Conservation (phyloP, 768 basidiomycete genomes). For the Suillus weaverae region DNA sequence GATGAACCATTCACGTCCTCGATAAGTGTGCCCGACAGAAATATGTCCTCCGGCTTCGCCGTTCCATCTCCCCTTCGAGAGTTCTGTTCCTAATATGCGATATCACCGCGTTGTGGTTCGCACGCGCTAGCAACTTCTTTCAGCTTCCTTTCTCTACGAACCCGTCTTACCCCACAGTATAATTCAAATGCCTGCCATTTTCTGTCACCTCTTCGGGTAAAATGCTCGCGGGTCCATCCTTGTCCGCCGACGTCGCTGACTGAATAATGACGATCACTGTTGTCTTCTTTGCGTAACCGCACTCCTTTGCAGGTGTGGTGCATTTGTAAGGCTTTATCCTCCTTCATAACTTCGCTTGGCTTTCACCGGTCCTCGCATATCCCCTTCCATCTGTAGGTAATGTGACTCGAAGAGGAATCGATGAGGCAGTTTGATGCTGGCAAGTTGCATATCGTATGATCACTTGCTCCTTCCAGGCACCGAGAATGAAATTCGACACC, state of each 20-base stretch:
- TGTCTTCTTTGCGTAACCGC: background rate
- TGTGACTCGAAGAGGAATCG: background rate
- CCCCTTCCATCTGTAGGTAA: background rate
- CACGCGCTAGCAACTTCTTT: slow-evolving; percentile 3
- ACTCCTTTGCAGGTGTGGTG: background rate
- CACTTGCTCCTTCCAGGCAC: slow-evolving; percentile 6
- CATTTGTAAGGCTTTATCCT: background rate
- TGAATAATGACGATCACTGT: background rate
- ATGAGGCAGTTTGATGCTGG: background rate
- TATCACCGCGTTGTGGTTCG: slow-evolving; percentile 17
- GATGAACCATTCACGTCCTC: slow-evolving; percentile 12
- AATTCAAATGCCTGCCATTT: slow-evolving; percentile 1
- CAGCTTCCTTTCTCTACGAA: slow-evolving; percentile 2
- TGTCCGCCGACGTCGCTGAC: background rate
- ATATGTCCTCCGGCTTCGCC: slow-evolving; percentile 15
- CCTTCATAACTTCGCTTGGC: background rate
- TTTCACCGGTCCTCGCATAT: background rate
- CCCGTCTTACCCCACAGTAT: slow-evolving; percentile 2
- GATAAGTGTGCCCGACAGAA: slow-evolving; percentile 6
- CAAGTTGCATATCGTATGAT: background rate
- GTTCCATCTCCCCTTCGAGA: slow-evolving; percentile 20
- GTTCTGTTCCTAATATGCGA: slow-evolving; percentile 19
- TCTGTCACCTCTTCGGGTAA: background rate
- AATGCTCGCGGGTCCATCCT: background rate
- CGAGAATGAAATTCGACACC: slow-evolving; percentile 1